Evolutionary conservation across 495 filamentous ascomycete species (phyloP).

Genomic region (Hyaloscypha bicolor): DNA sequence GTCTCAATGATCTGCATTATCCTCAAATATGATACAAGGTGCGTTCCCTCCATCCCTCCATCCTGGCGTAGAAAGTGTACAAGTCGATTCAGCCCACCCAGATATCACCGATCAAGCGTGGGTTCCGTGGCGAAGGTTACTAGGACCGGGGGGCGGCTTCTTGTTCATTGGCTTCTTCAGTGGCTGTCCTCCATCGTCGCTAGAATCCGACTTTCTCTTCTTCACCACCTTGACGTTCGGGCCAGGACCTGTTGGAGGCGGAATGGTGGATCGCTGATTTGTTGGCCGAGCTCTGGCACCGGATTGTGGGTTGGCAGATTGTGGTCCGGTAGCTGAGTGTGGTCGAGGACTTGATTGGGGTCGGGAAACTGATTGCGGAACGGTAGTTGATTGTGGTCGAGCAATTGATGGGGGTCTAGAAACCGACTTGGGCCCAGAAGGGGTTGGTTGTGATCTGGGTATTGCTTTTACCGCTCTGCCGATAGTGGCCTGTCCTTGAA

Average conservation of each 20-base stretch:
- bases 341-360: background rate
- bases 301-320: background rate
- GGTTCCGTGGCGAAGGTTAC: background rate
- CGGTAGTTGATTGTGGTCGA: background rate
- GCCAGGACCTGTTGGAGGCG: background rate
- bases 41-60: background rate
- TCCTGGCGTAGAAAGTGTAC: background rate
- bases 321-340: background rate
- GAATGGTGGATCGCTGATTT: background rate
- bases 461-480: background rate
- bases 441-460: background rate
- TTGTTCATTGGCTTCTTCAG: background rate
- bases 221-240: background rate
- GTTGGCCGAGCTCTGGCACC: background rate
- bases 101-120: background rate
- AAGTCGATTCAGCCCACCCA: background rate
- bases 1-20: no score
- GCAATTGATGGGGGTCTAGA: background rate
- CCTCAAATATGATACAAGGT: no score
- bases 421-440: background rate
- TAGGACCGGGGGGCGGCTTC: background rate
- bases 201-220: background rate
- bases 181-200: background rate
- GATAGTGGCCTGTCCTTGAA: no score
- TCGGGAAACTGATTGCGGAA: background rate